Percentiles rank a stretch among this genome's conserved stretches.
phyloP scores from a whole-genome alignment of 73 alveolate genomes.

The Paramecium pentaurelia region DNA sequence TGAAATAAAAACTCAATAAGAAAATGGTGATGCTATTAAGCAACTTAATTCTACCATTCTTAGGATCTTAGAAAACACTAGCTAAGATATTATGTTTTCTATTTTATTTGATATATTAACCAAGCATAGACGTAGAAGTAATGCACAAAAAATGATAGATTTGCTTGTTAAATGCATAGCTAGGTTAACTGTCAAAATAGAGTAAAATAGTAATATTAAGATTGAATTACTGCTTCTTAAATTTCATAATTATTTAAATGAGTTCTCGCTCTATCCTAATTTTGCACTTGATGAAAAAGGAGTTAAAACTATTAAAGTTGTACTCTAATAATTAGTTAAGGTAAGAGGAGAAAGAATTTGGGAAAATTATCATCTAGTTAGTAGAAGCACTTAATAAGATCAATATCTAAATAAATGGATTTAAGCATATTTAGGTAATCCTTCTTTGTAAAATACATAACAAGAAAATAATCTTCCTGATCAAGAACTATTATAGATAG shows the following conservation, averaged over 20 bases:
- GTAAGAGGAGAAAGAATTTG: constrained; percentile 55
- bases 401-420: constrained; percentile 16
- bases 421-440: constrained; percentile 11
- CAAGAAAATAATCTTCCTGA: not conserved
- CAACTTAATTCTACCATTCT: constrained; percentile 44
- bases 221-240: constrained; percentile 19
- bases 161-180: constrained; percentile 44
- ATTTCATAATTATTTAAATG: constrained; percentile 52
- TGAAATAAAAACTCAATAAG: constrained; percentile 3
- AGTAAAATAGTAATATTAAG: not conserved
- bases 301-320: constrained; percentile 51
- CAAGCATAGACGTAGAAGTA: constrained; percentile 9
- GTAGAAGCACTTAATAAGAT: not conserved
- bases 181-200: constrained; percentile 13
- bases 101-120: constrained; percentile 49
- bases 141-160: constrained; percentile 37
- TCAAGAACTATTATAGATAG: not conserved
- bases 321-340: constrained; percentile 40
- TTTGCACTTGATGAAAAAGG: constrained; percentile 39
- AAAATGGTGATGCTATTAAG: constrained; percentile 43
- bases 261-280: not conserved
- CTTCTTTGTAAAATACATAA: not conserved
- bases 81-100: constrained; percentile 12
- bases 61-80: constrained; percentile 53
- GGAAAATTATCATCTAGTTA: constrained; percentile 21